phyloP scores from a whole-genome alignment of 2,329 filamentous ascomycete genomes.

The Colletotrichum destructivum region DNA sequence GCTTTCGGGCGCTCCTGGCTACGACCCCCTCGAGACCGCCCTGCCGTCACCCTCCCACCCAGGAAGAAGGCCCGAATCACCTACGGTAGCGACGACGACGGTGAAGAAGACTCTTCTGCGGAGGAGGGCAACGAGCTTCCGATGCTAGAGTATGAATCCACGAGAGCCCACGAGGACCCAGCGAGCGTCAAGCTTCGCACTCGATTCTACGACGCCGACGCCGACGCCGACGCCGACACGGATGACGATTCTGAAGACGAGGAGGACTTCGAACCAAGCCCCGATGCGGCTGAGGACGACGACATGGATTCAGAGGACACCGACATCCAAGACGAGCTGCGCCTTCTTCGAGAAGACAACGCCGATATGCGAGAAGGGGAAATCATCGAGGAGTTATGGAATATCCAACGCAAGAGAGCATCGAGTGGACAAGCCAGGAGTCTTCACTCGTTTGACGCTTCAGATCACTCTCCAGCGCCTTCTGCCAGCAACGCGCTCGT shows the following conservation, averaged over 20 bases:
- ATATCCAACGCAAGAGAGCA: constrained; percentile 20
- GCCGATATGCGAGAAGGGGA: constrained; percentile 47
- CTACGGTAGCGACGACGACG: constrained; percentile 55
- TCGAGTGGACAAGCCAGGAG: neutral
- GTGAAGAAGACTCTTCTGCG: constrained; percentile 58
- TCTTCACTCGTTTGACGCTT: neutral
- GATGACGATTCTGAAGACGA: constrained; percentile 47
- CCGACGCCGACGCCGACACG: constrained; percentile 44
- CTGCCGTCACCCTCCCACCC: constrained; percentile 79
- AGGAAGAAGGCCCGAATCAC: constrained; percentile 76
- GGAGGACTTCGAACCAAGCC: constrained; percentile 41
- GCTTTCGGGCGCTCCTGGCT: constrained; percentile 84
- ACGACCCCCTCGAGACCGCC: constrained; percentile 71
- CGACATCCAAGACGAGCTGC: constrained; percentile 56
- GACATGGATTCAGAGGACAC: constrained; percentile 42
- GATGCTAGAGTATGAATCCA: constrained; percentile 42
- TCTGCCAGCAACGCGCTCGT: constrained; percentile 31
- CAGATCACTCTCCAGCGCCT: neutral
- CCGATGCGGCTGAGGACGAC: constrained; percentile 41
- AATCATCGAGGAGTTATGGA: constrained; percentile 38
- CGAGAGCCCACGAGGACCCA: constrained; percentile 39
- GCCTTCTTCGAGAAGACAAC: constrained; percentile 59
- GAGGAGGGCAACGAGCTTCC: constrained; percentile 50
- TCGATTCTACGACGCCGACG: constrained; percentile 52
- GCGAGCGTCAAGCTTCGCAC: constrained; percentile 47